These are phyloP conservation scores for Phaeosphaeriaceae sp. DNA, from an alignment of 2,329 filamentous ascomycete species.

Conservation along the genomic window DNA sequence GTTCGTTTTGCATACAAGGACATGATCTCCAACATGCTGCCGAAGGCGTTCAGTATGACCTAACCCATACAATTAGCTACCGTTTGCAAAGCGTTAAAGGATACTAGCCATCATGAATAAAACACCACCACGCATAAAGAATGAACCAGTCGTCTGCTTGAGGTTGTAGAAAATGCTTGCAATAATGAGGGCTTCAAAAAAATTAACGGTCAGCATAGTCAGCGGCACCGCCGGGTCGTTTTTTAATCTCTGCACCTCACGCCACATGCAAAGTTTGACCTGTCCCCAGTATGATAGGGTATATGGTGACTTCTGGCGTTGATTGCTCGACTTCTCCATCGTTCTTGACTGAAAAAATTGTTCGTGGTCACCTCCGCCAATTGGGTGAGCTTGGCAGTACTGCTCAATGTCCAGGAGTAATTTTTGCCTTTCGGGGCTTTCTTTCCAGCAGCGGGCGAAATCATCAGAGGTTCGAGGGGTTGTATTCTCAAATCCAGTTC, in stretches of 20 bases:
- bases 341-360: conserved; percentile 41
- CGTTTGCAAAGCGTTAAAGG: conserved; percentile 50
- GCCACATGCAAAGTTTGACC: conserved; percentile 30
- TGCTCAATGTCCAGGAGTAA: conserved; percentile 50
- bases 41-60: conserved; percentile 65
- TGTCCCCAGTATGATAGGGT: conserved; percentile 60
- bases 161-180: conserved; percentile 64
- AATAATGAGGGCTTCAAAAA: conserved; percentile 68
- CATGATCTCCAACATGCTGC: conserved; percentile 66
- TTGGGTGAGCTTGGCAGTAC: conserved; percentile 53
- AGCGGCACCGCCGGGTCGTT: conserved; percentile 61
- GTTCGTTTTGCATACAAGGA: conserved; percentile 78
- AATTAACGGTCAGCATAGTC: conserved; percentile 70
- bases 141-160: conserved; percentile 56
- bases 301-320: conserved; percentile 61
- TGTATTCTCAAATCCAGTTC: conserved; percentile 48
- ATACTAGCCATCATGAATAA: conserved; percentile 61
- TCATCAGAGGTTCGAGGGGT: conserved; percentile 49
- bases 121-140: conserved; percentile 61
- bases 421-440: conserved; percentile 47
- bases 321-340: conserved; percentile 57
- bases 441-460: conserved; percentile 59
- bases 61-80: conserved; percentile 3
- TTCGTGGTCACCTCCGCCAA: conserved; percentile 51
- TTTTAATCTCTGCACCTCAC: conserved; percentile 27